phyloP scores from a whole-genome alignment of 2,329 filamentous ascomycete genomes.

The Sclerotinia spermophila region DNA sequence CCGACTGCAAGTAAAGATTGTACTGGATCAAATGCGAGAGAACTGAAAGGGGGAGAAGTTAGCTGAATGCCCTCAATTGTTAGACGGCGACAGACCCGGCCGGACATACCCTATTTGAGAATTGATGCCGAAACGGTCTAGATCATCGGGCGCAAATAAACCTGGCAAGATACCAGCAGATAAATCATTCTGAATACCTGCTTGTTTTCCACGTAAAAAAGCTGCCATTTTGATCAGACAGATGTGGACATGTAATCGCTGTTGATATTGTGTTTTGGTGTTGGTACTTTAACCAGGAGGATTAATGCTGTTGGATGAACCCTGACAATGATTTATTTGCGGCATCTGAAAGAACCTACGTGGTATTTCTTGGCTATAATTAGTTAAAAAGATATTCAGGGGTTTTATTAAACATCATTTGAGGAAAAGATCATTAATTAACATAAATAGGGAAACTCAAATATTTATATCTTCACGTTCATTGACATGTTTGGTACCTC shows the following conservation, averaged over 20 bases:
- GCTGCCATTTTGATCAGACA: slow-evolving; percentile 61
- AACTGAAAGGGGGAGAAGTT: slow-evolving; percentile 46
- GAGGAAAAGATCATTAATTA: neutral
- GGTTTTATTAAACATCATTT: neutral
- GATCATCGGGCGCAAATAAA: slow-evolving; percentile 79
- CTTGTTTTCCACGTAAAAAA: slow-evolving; percentile 88
- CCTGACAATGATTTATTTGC: slow-evolving; percentile 6
- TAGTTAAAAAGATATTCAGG: slow-evolving; percentile 2
- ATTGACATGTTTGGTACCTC: neutral
- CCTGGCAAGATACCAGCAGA: slow-evolving; percentile 76
- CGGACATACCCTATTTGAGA: slow-evolving; percentile 60
- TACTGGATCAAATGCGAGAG: slow-evolving; percentile 85
- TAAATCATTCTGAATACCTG: slow-evolving; percentile 87
- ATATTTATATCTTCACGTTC: neutral
- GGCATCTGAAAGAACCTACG: slow-evolving; percentile 8
- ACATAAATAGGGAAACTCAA: no score
- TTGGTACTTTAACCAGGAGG: neutral
- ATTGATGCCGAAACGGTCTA: slow-evolving; percentile 77
- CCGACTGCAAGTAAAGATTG: slow-evolving; percentile 92
- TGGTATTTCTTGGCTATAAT: slow-evolving; percentile 8
- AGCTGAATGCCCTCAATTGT: slow-evolving; percentile 14
- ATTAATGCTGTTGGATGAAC: neutral
- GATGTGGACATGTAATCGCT: neutral
- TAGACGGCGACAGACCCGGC: neutral
- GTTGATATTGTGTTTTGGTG: slow-evolving; percentile 11